Evolutionary conservation across 352 stramenopile species (phyloP).

Genomic region (Pythium brassicae): DNA sequence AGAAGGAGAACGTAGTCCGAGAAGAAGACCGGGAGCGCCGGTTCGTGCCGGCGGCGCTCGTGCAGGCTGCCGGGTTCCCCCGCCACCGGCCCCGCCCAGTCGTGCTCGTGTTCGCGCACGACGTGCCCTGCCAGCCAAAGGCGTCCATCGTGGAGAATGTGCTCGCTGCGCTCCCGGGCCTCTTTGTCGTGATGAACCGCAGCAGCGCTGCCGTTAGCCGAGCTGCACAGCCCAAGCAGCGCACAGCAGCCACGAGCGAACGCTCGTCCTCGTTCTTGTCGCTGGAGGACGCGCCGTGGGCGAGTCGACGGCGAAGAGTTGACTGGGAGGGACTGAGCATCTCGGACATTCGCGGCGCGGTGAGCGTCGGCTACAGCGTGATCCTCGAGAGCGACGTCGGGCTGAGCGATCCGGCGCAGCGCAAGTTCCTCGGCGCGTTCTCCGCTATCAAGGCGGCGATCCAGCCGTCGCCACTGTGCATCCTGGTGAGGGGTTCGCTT

Average conservation of each 20-base stretch:
- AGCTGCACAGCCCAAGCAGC: background rate
- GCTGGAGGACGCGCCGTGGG: slow-evolving; percentile 3
- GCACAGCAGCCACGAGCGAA: background rate
- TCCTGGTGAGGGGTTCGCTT: slow-evolving; percentile 50
- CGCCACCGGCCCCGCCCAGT: slow-evolving; percentile 47
- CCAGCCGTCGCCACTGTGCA: slow-evolving; percentile 52
- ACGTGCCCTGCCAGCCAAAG: slow-evolving; percentile 47
- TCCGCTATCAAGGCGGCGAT: slow-evolving; percentile 60
- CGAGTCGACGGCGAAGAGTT: background rate
- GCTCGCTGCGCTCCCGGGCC: slow-evolving; percentile 44
- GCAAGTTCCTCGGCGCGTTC: slow-evolving; percentile 57
- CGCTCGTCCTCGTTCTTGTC: slow-evolving; percentile 12
- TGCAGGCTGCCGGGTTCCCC: slow-evolving; percentile 24
- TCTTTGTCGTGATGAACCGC: slow-evolving; percentile 69
- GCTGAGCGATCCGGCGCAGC: slow-evolving; percentile 50
- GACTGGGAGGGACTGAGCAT: slow-evolving; percentile 26
- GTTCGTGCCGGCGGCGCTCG: slow-evolving; percentile 54
- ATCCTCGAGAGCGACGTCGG: slow-evolving; percentile 77
- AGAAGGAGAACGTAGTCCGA: slow-evolving; percentile 21
- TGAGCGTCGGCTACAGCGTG: slow-evolving; percentile 53
- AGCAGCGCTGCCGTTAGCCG: slow-evolving; percentile 1
- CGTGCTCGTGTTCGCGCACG: slow-evolving; percentile 61
- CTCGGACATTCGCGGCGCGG: slow-evolving; percentile 24
- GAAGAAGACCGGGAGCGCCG: slow-evolving; percentile 38
- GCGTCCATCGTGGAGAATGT: slow-evolving; percentile 35